A percentile compares a stretch with the other conserved stretches of the same genome.
These are phyloP conservation scores for Pseudopithomyces maydicus DNA, from an alignment of 2,329 filamentous ascomycete species.

Conservation along the genomic window DNA sequence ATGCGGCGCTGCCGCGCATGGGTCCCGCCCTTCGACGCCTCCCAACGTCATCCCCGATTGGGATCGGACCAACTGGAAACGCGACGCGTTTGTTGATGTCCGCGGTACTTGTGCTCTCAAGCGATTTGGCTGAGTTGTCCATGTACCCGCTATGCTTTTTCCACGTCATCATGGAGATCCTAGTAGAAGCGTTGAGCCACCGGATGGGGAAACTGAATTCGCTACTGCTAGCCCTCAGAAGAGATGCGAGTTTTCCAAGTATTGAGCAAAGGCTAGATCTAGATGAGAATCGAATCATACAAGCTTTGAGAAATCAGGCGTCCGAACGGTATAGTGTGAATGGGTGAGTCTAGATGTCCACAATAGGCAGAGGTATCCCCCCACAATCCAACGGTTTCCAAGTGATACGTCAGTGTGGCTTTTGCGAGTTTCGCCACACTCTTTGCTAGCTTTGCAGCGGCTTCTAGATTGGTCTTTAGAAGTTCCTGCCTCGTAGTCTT, in stretches of 20 bases:
- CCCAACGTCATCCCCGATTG: constrained; percentile 1
- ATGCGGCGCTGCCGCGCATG: constrained; percentile 1
- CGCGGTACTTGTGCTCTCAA: background rate
- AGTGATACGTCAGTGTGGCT: constrained; percentile 6
- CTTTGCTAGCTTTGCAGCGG: background rate
- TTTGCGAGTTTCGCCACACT: background rate
- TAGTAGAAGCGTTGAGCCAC: background rate
- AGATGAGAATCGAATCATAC: background rate
- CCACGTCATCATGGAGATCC: background rate
- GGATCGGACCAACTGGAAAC: background rate
- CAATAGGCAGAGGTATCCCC: background rate
- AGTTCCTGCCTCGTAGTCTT: background rate
- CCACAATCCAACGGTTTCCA: background rate
- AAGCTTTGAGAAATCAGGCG: background rate
- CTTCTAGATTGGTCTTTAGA: constrained; percentile 2
- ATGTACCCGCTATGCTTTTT: background rate
- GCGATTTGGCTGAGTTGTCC: background rate
- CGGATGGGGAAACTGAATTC: background rate
- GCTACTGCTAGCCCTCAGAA: background rate
- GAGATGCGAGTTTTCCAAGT: background rate
- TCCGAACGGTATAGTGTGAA: background rate
- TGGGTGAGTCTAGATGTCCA: background rate
- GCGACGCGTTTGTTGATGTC: background rate
- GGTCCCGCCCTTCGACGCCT: background rate
- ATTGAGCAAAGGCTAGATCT: background rate